These are phyloP conservation scores for Sporothrix curviconia DNA, from an alignment of 2,329 filamentous ascomycete genomes.

Conservation along the genomic window DNA sequence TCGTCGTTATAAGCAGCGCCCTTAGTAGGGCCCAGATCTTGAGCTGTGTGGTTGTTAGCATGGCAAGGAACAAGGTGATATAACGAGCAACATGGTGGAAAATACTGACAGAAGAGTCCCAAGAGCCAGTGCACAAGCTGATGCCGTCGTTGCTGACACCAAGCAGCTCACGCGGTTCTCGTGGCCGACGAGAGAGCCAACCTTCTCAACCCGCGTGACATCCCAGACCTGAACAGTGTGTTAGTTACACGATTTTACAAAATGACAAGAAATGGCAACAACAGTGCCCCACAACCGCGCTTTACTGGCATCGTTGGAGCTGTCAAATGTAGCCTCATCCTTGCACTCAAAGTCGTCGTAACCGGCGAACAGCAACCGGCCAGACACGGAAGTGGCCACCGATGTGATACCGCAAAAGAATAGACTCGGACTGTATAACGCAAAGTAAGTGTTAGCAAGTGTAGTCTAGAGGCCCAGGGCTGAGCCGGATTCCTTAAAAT, in stretches of 20 bases:
- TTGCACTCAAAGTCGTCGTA: conserved; percentile 99
- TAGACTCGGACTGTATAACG: conserved; percentile 81
- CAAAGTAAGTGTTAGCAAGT: conserved; percentile 18
- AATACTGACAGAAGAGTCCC: conserved; percentile 88
- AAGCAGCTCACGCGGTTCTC: conserved; percentile 98
- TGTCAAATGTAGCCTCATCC: conserved; percentile 56
- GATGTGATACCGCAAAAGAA: conserved; percentile 97
- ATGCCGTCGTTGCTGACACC: conserved; percentile 97
- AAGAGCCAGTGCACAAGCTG: conserved; percentile 97
- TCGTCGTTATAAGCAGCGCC: conserved; percentile 11
- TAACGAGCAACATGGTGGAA: not conserved
- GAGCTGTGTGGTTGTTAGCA: conserved; percentile 49
- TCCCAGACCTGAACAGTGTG: conserved; percentile 74
- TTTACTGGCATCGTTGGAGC: not conserved
- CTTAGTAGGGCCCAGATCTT: conserved; percentile 82
- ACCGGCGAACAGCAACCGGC: conserved; percentile 87
- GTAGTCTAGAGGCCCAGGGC: not conserved
- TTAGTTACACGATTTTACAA: conserved; percentile 20
- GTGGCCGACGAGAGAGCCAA: conserved; percentile 92
- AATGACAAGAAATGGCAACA: not conserved
- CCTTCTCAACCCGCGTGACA: conserved; percentile 90
- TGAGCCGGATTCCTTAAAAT: not conserved
- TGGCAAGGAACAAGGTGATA: not conserved
- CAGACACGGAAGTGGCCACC: conserved; percentile 94
- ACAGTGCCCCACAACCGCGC: not conserved